phyloP scores from a whole-genome alignment of 2,329 filamentous ascomycete species.

The Chaetomium olivaceum region DNA sequence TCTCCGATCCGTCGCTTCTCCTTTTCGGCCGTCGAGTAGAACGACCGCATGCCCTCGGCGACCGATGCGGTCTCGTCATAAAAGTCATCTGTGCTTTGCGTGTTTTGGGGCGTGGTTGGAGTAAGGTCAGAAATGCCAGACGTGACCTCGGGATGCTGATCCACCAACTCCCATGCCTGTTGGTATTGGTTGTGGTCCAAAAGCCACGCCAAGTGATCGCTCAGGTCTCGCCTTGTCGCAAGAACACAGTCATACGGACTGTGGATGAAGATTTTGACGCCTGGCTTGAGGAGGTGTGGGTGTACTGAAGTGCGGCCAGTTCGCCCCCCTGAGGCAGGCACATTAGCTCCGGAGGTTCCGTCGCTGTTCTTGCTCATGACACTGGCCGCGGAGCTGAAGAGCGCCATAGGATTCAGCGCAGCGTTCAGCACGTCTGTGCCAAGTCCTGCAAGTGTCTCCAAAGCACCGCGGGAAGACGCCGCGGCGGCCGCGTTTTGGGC shows the following conservation, averaged over 20 bases:
- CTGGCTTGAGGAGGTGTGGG: slow-evolving; percentile 56
- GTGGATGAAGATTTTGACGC: slow-evolving; percentile 82
- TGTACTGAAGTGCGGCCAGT: slow-evolving; percentile 45
- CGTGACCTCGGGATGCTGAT: slow-evolving; percentile 79
- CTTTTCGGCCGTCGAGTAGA: slow-evolving; percentile 70
- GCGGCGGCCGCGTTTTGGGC: slow-evolving; percentile 67
- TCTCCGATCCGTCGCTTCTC: slow-evolving; percentile 92
- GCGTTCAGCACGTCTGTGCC: slow-evolving; percentile 85
- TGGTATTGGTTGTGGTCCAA: slow-evolving; percentile 78
- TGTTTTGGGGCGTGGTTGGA: slow-evolving; percentile 41
- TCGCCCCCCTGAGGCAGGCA: slow-evolving; percentile 40
- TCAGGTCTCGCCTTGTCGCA: slow-evolving; percentile 80
- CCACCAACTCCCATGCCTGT: slow-evolving; percentile 83
- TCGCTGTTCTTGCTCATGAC: slow-evolving; percentile 63
- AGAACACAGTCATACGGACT: slow-evolving; percentile 97
- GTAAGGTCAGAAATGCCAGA: slow-evolving; percentile 43
- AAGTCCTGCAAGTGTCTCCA: slow-evolving; percentile 73
- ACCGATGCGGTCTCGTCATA: slow-evolving; percentile 71
- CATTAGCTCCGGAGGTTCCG: slow-evolving; percentile 53
- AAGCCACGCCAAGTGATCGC: slow-evolving; percentile 85
- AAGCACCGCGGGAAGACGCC: slow-evolving; percentile 66
- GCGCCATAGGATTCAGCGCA: slow-evolving; percentile 79
- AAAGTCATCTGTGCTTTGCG: slow-evolving; percentile 58
- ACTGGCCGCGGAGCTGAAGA: slow-evolving; percentile 86
- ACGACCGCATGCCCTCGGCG: slow-evolving; percentile 57